These are phyloP conservation scores for Ramaria sp. DNA, from an alignment of 768 basidiomycete genomes.

Conservation along the genomic window DNA sequence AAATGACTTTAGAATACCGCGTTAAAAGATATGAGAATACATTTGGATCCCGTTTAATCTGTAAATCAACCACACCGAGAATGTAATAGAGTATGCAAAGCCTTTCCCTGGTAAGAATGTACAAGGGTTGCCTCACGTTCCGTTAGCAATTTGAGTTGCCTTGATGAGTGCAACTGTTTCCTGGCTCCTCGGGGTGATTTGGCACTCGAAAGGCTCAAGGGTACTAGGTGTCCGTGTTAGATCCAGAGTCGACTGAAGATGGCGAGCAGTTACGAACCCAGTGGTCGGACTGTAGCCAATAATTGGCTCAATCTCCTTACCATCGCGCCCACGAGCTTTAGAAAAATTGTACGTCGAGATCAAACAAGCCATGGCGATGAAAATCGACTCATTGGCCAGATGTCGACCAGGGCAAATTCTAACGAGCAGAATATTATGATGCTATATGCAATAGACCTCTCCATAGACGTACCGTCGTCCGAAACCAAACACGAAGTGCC, in stretches of 20 bases:
- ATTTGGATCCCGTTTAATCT: too few relatives aligned
- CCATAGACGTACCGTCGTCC: neutral
- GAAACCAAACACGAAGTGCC: neutral
- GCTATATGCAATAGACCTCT: neutral
- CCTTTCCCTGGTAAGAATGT: too few relatives aligned
- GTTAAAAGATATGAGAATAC: too few relatives aligned
- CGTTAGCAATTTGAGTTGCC: too few relatives aligned
- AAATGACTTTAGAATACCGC: too few relatives aligned
- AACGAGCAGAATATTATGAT: neutral
- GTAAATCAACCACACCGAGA: too few relatives aligned
- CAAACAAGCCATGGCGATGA: neutral
- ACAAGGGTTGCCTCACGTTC: neutral
- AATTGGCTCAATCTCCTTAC: neutral
- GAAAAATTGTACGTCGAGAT: neutral
- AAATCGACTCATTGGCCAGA: neutral
- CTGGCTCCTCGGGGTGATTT: neutral
- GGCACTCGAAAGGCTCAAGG: neutral
- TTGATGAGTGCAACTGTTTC: neutral
- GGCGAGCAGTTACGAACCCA: neutral
- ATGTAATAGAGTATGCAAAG: too few relatives aligned
- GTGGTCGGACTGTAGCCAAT: neutral
- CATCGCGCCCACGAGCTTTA: neutral
- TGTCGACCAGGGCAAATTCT: neutral
- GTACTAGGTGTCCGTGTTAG: neutral
- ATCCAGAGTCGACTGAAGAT: neutral